Evolutionary conservation across 2,329 filamentous ascomycete species (phyloP), one percentile per base, ranked within the genome.

Genomic region (Aphanocladium album): DNA sequence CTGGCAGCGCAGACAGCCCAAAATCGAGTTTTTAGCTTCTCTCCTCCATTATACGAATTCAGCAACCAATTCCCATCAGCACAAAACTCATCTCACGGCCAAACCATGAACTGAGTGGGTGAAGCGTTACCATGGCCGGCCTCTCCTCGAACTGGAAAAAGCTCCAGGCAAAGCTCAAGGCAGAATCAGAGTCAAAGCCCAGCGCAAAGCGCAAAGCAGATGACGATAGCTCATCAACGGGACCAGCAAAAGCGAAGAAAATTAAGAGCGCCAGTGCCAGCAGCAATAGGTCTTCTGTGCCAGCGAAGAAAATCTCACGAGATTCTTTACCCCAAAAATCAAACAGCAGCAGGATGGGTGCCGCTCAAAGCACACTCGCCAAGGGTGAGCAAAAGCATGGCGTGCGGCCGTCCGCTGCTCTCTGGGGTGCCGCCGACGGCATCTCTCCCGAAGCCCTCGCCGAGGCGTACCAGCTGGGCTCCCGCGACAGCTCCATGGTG

Each of bases 131-230:
- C 53, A 76, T 76, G 74, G 72, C 73, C 41, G 77, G 77, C 67
- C 74, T 88, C 37, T 88, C 85, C 14, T 85, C 83, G 58, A 93
- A 93, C 71, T 93, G 89, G 89, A 91, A 91, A 75, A 88, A 83
- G 75, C 80, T 93, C 59, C 89, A 91, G 75, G 82, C 83, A 65
- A 82, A 81, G 67, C 75, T 85, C 67, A 79, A 83, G 68, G 71
- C 78, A 45, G 78, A 81, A 62, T 72, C 76, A 30, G 62, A 73
- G n/a, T 67, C 73, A 17, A 68, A 71, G 17, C 62, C 73, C n/a
- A 65, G 75, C 73, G 57, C 73, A 16, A 79, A 80, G 63, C 75
- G 80, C 64, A 79, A 81, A 67, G 69, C 73, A 35, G 70, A 71
- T 61, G 63, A 66, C 62, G 67, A 65, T 70, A 58, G 19, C 2